Evolutionary conservation across 768 basidiomycete species (phyloP).

Genomic region (Neoboletus subvelutipes): DNA sequence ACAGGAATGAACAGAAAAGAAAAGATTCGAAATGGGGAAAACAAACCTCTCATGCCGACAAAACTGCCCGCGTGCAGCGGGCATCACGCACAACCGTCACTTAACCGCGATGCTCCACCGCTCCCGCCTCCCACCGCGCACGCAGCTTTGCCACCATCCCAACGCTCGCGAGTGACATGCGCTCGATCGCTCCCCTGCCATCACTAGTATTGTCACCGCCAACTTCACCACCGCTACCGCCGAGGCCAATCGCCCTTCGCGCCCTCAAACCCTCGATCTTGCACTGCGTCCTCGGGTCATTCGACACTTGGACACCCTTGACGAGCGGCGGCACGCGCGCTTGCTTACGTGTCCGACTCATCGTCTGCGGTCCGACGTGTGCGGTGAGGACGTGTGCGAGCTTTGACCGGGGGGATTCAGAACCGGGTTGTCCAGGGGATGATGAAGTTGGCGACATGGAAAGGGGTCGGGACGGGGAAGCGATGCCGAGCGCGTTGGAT

Average conservation of each 20-base stretch:
- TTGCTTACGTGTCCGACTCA: not conserved
- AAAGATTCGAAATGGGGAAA: not conserved
- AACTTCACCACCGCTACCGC: not conserved
- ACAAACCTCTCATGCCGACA: not conserved
- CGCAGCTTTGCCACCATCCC: constrained; percentile 24
- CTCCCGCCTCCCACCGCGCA: constrained; percentile 19
- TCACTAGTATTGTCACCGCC: too few relatives aligned
- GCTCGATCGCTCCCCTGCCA: not conserved
- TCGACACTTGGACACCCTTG: constrained; percentile 2
- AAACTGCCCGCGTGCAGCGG: not conserved
- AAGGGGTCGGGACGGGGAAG: not conserved
- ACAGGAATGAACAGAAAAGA: not conserved
- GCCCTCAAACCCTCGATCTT: constrained; percentile 10
- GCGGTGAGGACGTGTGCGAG: constrained; percentile 20
- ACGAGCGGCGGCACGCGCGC: not conserved
- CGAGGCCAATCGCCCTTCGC: not conserved
- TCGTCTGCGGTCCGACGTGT: not conserved
- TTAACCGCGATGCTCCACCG: not conserved
- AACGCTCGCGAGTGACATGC: constrained; percentile 1
- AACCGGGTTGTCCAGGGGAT: not conserved
- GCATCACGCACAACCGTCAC: not conserved
- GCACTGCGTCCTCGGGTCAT: not conserved
- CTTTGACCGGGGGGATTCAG: constrained; percentile 22
- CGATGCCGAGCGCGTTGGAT: not conserved
- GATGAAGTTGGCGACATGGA: not conserved